Evolutionary conservation across 2,329 filamentous ascomycete species (phyloP), one percentile per base, ranked within the genome.

Genomic region (Trichoderma cornu-damae): DNA sequence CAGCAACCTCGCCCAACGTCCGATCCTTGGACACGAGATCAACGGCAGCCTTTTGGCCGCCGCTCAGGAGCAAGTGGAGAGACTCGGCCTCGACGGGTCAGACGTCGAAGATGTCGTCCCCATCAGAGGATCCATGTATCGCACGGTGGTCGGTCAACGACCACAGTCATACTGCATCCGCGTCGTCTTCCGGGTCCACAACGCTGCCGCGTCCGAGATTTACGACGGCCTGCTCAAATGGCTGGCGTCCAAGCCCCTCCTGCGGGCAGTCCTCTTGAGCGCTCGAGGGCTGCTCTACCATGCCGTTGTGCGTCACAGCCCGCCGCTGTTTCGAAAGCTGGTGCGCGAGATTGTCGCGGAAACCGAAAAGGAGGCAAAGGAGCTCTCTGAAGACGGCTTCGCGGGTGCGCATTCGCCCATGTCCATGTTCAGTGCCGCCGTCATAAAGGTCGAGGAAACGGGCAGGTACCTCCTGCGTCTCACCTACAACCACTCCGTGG

Each of bases 141-240:
- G 69, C 14, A 67, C 68, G 14, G 67, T 66, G 3, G 58, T 63
- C n/a, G 71, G 70, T 7, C 60, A 62, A 34, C 65, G 71, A 20
- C 66, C 68, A 8, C 69, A 71, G 58, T 71, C 71, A 8, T 73
- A 71, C 59, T 65, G 69, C 38, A 66, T 66, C 53, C 69, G 69
- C 38, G 63, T 72, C 48, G 64, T 68, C 9, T 73, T 72, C 49
- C 64, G 64, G 4, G 53, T 70, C 40, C 57, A 60, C 4, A 57
- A 60, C 42, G 50, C 61, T 30, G 30, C 56, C 12, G 49, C 55
- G 18, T 47, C 62, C 7, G 63, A 67, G 43, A 63, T 73, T 20
- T 65, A 64, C 16, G 60, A 52, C 9, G 70, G 64, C 4, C 38
- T 72, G 7, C 62, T 69, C 48, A 64, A 59, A 30, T 66, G 65